Percentiles rank a stretch among this genome's conserved stretches.
Conservation (phyloP, 768 basidiomycete species). For the Albatrellus ellisii region DNA sequence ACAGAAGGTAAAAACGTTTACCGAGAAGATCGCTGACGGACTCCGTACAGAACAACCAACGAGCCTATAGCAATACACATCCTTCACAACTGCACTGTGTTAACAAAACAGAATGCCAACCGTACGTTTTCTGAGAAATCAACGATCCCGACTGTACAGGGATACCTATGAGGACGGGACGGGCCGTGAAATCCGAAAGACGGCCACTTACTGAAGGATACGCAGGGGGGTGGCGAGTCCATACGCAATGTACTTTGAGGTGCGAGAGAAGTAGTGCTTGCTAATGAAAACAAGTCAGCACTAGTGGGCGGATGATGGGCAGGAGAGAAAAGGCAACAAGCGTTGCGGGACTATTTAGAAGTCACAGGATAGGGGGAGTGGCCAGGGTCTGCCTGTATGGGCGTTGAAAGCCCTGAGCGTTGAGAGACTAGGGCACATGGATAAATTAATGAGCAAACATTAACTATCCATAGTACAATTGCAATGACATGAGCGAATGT, state of each 20-base stretch:
- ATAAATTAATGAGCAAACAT: too few relatives aligned
- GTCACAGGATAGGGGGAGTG: constrained; percentile 2
- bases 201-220: constrained; percentile 61
- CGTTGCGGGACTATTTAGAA: constrained; percentile 6
- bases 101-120: too few relatives aligned
- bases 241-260: constrained; percentile 1
- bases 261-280: background rate
- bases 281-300: constrained; percentile 3
- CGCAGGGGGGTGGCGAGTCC: constrained; percentile 28
- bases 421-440: too few relatives aligned
- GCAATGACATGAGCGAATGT: too few relatives aligned
- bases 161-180: constrained; percentile 2
- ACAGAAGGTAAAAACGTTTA: constrained; percentile 12
- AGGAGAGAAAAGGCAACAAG: background rate
- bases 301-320: background rate
- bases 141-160: constrained; percentile 53
- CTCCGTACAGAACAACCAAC: constrained; percentile 55
- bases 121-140: constrained; percentile 66
- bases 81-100: too few relatives aligned
- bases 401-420: too few relatives aligned
- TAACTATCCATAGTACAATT: too few relatives aligned
- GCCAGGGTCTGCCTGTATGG: too few relatives aligned
- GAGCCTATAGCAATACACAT: constrained; percentile 28
- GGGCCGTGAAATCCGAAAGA: constrained; percentile 4
- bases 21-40: constrained; percentile 56